Evolutionary conservation across 192 early-diverging fungal genomes (phyloP).

Genomic region (Coemansia sp.): DNA sequence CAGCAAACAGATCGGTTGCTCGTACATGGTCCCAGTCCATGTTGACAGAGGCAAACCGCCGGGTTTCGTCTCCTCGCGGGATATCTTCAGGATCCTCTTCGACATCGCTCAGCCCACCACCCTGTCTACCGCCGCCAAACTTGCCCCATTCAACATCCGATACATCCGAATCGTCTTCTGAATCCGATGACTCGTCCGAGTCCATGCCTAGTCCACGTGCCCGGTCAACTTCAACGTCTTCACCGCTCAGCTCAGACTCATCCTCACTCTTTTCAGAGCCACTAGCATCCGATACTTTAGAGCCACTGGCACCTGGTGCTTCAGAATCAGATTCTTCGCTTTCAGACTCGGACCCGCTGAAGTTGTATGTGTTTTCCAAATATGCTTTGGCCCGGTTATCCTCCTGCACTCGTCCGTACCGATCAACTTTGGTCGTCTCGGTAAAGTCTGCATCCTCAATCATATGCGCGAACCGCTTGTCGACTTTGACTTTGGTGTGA

Average conservation of each 20-base stretch:
- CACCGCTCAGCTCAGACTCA: conserved; percentile 14
- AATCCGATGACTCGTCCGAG: conserved; percentile 38
- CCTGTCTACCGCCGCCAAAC: conserved; percentile 28
- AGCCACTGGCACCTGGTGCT: conserved; percentile 7
- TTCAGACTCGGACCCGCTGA: conserved; percentile 49
- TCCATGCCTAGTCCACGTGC: conserved; percentile 80
- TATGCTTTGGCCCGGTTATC: conserved; percentile 37
- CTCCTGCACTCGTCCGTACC: conserved; percentile 36
- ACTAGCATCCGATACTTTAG: conserved; percentile 15
- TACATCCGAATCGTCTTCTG: conserved; percentile 35
- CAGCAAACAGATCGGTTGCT: conserved; percentile 79
- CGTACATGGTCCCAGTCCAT: conserved; percentile 96
- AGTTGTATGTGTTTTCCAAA: conserved; percentile 49
- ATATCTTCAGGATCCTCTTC: conserved; percentile 59
- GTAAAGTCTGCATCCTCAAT: conserved; percentile 70
- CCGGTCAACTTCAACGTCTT: conserved; percentile 58
- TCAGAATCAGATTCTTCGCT: conserved; percentile 20
- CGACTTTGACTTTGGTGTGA: conserved; percentile 80
- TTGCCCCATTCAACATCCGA: conserved; percentile 37
- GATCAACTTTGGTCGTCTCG: conserved; percentile 44
- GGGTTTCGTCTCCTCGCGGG: conserved; percentile 61
- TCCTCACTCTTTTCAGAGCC: conserved; percentile 10
- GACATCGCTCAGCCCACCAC: conserved; percentile 56
- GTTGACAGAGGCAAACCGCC: conserved; percentile 83
- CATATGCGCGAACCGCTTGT: conserved; percentile 85